Conservation (phyloP, 176 grass and related monocot species). For the Triticum timopheevii region DNA sequence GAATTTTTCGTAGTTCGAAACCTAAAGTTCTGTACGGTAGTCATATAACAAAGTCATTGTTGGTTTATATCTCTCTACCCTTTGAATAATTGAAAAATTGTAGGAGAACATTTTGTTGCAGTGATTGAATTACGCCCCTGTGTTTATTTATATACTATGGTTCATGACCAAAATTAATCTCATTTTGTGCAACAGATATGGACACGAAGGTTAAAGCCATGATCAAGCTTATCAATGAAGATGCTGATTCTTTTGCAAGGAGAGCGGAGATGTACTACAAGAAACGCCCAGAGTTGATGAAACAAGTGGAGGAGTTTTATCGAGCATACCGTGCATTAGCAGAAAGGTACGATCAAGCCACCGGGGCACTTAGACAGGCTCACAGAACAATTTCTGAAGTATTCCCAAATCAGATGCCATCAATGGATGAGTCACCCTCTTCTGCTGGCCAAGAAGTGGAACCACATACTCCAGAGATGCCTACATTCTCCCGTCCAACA, state of each 20-base stretch:
- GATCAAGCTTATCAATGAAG: slow-evolving; percentile 97
- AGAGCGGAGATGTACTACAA: slow-evolving; percentile 99
- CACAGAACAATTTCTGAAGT: slow-evolving; percentile 90
- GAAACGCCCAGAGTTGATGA: slow-evolving; percentile 92
- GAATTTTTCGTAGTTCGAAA: not conserved
- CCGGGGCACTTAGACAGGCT: slow-evolving; percentile 69
- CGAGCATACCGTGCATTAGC: slow-evolving; percentile 86
- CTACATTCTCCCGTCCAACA: slow-evolving; percentile 29
- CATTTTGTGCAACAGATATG: slow-evolving; percentile 66
- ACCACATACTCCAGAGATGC: slow-evolving; percentile 52
- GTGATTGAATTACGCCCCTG: not conserved
- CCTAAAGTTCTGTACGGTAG: not conserved
- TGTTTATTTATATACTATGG: not conserved
- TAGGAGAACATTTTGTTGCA: slow-evolving; percentile 9
- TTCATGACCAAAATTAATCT: slow-evolving; percentile 33
- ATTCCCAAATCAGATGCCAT: slow-evolving; percentile 76
- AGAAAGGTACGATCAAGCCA: slow-evolving; percentile 80
- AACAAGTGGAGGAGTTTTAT: slow-evolving; percentile 92
- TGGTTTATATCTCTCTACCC: slow-evolving; percentile 3
- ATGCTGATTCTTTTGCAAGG: slow-evolving; percentile 95
- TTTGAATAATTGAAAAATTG: slow-evolving; percentile 11
- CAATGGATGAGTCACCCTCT: slow-evolving; percentile 63
- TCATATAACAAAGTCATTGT: slow-evolving; percentile 3
- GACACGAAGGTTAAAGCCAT: slow-evolving; percentile 86
- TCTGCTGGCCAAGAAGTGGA: slow-evolving; percentile 45